These are phyloP conservation scores for Ulota crispa DNA, from an alignment of 225 moss, liverwort and hornwort species.

Conservation along the genomic window DNA sequence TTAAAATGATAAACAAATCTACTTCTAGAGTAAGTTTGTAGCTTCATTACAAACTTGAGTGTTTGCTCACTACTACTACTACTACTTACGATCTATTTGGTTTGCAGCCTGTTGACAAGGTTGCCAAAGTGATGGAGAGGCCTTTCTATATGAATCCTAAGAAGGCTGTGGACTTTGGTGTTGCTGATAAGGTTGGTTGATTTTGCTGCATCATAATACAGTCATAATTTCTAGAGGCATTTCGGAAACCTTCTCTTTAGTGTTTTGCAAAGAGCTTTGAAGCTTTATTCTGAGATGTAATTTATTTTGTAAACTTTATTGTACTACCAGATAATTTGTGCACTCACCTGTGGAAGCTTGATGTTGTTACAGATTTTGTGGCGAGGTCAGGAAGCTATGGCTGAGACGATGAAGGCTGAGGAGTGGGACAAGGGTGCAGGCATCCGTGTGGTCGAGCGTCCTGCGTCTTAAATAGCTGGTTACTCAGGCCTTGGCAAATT, in stretches of 20 bases:
- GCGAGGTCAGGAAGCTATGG: conserved; percentile 99
- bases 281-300: background rate
- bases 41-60: background rate
- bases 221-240: background rate
- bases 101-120: conserved; percentile 87
- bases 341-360: background rate
- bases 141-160: conserved; percentile 99
- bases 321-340: background rate
- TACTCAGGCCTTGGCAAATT: conserved; percentile 31
- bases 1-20: background rate
- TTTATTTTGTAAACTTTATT: too few species aligned
- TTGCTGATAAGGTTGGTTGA: conserved; percentile 85
- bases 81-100: background rate
- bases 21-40: background rate
- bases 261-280: background rate
- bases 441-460: conserved; percentile 94
- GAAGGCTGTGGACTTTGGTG: conserved; percentile 97
- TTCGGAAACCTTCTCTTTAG: background rate
- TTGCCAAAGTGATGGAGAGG: conserved; percentile 96
- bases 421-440: conserved; percentile 98
- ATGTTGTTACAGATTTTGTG: conserved; percentile 73
- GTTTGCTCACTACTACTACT: background rate
- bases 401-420: conserved; percentile 88
- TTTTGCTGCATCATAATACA: background rate
- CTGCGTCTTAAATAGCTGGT: conserved; percentile 47